Percentiles rank a stretch among this genome's conserved stretches.
These are phyloP conservation scores for Backusella morwellensis DNA, from an alignment of 192 early-diverging fungal species.

Conservation along the genomic window DNA sequence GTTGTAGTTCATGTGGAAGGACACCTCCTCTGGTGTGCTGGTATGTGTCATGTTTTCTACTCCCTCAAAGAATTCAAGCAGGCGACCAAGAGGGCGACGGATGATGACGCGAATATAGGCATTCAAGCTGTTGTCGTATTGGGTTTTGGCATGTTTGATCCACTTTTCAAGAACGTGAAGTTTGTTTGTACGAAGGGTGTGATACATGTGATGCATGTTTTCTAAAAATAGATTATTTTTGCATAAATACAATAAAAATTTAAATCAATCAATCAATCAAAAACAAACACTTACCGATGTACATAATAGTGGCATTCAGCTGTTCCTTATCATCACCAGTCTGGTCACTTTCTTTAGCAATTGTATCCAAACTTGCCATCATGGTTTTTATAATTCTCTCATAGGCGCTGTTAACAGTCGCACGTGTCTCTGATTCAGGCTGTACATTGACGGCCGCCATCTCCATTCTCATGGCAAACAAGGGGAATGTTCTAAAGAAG, in stretches of 20 bases:
- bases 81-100: constrained; percentile 79
- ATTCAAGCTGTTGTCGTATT: constrained; percentile 80
- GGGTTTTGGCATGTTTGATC: constrained; percentile 79
- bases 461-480: constrained; percentile 81
- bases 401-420: constrained; percentile 76
- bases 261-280: neutral
- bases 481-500: constrained; percentile 87
- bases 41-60: constrained; percentile 85
- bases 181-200: constrained; percentile 73
- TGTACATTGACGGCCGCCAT: constrained; percentile 48
- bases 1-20: constrained; percentile 79
- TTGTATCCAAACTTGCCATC: constrained; percentile 82
- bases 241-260: too few species aligned
- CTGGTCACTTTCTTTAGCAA: constrained; percentile 74
- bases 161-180: constrained; percentile 70
- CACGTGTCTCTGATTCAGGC: constrained; percentile 64
- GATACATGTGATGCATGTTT: constrained; percentile 94
- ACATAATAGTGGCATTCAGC: constrained; percentile 85
- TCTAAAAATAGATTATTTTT: constrained; percentile 45
- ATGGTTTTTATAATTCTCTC: constrained; percentile 80
- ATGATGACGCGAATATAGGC: constrained; percentile 88
- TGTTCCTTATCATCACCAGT: constrained; percentile 89
- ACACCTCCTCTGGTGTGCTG: constrained; percentile 73
- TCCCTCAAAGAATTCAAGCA: constrained; percentile 96
- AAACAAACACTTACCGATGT: constrained; percentile 51